Evolutionary conservation across 108 stramenopile species (phyloP).

Genomic region (Discostella stelligeroides): DNA sequence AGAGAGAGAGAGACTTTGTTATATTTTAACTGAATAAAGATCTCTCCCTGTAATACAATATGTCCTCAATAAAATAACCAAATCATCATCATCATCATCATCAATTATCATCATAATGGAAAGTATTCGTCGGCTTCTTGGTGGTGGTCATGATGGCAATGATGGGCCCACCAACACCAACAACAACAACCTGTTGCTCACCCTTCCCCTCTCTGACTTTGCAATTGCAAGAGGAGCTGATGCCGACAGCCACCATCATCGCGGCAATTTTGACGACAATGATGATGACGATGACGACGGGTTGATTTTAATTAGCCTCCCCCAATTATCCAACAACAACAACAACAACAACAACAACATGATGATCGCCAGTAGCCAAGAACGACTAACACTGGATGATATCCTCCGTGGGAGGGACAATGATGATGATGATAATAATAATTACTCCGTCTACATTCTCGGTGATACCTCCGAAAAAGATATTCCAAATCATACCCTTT

Average conservation of each 20-base stretch:
- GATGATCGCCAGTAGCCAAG: background rate
- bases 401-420: constrained; percentile 8
- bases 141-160: too few species aligned
- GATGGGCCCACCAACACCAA: constrained; percentile 1
- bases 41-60: too few species aligned
- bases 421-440: too few species aligned
- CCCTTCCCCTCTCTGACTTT: constrained; percentile 45
- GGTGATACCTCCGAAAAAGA: constrained; percentile 23
- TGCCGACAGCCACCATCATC: background rate
- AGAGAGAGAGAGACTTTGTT: too few species aligned
- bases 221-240: background rate
- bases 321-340: too few species aligned
- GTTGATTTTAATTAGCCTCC: constrained; percentile 36
- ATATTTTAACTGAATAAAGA: too few species aligned
- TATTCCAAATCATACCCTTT: constrained; percentile 2
- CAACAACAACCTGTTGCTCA: constrained; percentile 29
- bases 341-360: too few species aligned
- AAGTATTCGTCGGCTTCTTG: too few species aligned
- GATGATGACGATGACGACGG: constrained; percentile 20
- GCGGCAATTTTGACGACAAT: background rate
- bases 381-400: constrained; percentile 31
- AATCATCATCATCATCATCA: too few species aligned
- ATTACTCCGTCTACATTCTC: constrained; percentile 28
- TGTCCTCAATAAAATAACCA: too few species aligned
- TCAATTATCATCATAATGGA: too few species aligned